These are phyloP conservation scores for Cicer bijugum DNA, from an alignment of 306 rosid genomes.

Conservation along the genomic window DNA sequence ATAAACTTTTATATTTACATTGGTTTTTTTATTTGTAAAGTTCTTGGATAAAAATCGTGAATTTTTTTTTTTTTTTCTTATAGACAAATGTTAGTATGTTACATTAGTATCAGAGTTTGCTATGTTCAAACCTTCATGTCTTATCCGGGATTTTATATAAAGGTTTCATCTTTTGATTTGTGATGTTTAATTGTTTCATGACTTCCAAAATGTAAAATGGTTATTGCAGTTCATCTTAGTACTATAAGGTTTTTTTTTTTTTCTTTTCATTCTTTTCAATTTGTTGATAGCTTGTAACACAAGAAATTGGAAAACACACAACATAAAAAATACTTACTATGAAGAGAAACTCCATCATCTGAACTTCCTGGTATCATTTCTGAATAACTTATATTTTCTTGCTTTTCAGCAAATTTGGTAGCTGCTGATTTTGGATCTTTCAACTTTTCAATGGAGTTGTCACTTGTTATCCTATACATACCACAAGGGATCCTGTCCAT, in stretches of 20 bases:
- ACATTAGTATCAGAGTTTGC: too few species aligned
- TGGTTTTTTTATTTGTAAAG: too few species aligned
- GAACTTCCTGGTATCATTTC: slow-evolving; percentile 75
- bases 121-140: too few species aligned
- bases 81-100: too few species aligned
- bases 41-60: too few species aligned
- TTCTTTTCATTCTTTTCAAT: not conserved
- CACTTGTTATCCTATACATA: slow-evolving; percentile 52
- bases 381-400: slow-evolving; percentile 48
- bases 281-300: slow-evolving; percentile 1
- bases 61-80: too few species aligned
- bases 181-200: not conserved
- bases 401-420: slow-evolving; percentile 29
- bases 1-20: too few species aligned
- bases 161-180: not conserved
- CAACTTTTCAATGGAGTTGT: slow-evolving; percentile 43
- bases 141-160: too few species aligned
- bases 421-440: slow-evolving; percentile 50
- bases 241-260: not conserved
- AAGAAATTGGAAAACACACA: not conserved
- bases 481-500: slow-evolving; percentile 44
- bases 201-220: too few species aligned
- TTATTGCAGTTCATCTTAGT: too few species aligned
- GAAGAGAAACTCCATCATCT: slow-evolving; percentile 48
- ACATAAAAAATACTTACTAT: slow-evolving; percentile 45